Evolutionary conservation across 768 basidiomycete genomes (phyloP).

Genomic region (Collybiopsis luxurians): DNA sequence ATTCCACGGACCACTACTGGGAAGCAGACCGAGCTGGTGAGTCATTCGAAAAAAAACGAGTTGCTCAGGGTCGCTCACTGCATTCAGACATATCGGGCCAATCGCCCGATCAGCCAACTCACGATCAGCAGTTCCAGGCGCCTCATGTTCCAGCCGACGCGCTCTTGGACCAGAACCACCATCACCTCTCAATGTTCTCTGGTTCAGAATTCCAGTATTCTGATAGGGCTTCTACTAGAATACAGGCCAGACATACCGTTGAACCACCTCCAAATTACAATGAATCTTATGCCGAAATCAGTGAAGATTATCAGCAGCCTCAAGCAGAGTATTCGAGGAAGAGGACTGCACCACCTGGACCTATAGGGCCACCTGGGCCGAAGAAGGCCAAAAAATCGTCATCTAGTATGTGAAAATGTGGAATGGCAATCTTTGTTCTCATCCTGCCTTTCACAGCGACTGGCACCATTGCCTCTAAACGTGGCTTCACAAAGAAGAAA

Average conservation of each 20-base stretch:
- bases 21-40: not conserved
- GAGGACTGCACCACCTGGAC: not conserved
- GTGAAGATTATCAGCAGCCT: not conserved
- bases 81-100: not conserved
- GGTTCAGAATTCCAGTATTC: not conserved
- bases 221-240: not conserved
- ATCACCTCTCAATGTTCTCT: not conserved
- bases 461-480: constrained; percentile 41
- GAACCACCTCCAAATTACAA: not conserved
- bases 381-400: not conserved
- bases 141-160: not conserved
- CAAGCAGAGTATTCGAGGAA: not conserved
- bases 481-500: constrained; percentile 71
- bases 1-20: not conserved
- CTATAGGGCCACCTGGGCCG: not conserved
- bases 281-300: not conserved
- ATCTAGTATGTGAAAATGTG: not conserved
- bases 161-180: not conserved
- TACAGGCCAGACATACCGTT: not conserved
- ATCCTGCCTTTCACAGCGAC: not conserved
- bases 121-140: not conserved
- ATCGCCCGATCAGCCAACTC: constrained; percentile 4
- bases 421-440: not conserved
- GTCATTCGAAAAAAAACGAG: not conserved
- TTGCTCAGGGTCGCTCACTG: constrained; percentile 1